A percentile compares a stretch with the other conserved stretches of the same genome.
phyloP scores from a whole-genome alignment of 192 early-diverging fungal genomes.

The Podila epigama region DNA sequence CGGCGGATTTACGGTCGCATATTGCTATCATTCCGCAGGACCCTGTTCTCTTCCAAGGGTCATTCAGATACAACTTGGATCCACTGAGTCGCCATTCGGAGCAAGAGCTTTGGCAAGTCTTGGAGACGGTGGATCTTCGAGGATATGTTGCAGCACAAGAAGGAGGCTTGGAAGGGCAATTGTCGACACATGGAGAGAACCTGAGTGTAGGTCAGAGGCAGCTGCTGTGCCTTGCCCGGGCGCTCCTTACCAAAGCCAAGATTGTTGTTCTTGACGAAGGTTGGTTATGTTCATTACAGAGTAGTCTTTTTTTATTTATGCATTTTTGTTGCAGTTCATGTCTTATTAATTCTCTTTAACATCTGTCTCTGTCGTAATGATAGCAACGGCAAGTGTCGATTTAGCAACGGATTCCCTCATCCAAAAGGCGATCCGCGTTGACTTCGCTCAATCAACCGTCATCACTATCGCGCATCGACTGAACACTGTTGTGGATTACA shows the following conservation, averaged over 20 bases:
- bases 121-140: constrained; percentile 58
- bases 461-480: constrained; percentile 82
- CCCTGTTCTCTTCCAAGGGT: constrained; percentile 54
- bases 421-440: constrained; percentile 66
- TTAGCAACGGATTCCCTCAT: constrained; percentile 71
- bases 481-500: constrained; percentile 67
- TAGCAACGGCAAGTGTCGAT: constrained; percentile 68
- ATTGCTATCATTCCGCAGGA: constrained; percentile 91
- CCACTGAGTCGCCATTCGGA: constrained; percentile 55
- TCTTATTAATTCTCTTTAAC: neutral
- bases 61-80: constrained; percentile 62
- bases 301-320: neutral
- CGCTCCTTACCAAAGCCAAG: constrained; percentile 69
- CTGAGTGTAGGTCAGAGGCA: constrained; percentile 85
- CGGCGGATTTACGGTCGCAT: constrained; percentile 74
- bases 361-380: constrained; percentile 13
- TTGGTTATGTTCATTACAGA: constrained; percentile 19
- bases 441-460: constrained; percentile 66
- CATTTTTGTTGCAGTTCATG: neutral
- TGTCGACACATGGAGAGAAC: constrained; percentile 71
- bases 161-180: constrained; percentile 59
- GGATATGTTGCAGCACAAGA: constrained; percentile 49
- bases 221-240: constrained; percentile 66
- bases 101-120: constrained; percentile 68
- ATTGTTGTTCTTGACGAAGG: constrained; percentile 88